Evolutionary conservation across 1,284 basidiomycete genomes (phyloP), one percentile per base, ranked within the genome.

Genomic region (Trichosporon ovoides): DNA sequence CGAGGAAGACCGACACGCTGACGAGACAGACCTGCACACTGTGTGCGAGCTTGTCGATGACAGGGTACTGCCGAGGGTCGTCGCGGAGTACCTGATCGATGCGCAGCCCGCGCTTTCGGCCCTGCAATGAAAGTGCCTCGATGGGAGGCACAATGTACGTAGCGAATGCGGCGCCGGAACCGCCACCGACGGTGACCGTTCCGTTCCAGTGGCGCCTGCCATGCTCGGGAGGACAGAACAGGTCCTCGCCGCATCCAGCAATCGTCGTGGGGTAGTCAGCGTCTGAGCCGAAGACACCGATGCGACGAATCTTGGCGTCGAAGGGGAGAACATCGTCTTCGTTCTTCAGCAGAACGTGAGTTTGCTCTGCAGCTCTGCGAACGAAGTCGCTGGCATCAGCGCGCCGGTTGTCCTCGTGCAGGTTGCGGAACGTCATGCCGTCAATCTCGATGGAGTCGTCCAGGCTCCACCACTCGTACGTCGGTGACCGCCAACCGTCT

Each of bases 401-500:
- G 22, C 60, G 60, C 5, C 58, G 52, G 19, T 65, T 61, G 50
- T 75, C 66, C 7, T 70, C 59, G 50, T 76, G 71, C 53, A 68
- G 63, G 60, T 74, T 73, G 38, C 50, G 53, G 57, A 65, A 69
- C 11, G 53, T 46, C 19, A 60, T 53, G 19, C 67, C 66, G 36
- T 72, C 56, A 20, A 66, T 55, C n/a, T 59, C 53, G 16, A 68
- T 55, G 52, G 66, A 52, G 55, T 75, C 68, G 24, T 61, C 54
- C 1, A 78, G 63, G 36, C 69, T 84, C 62, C 62, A 68, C 33
- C 63, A 61, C 43, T 82, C 80, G 55, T 68, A 75, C 55, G 73
- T 73, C 56, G 72, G 60, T 18, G 71, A 57, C 0, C 87, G 86
- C 72, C 82, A 89, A 37, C 77, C 71, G 10, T 78, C 69, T 36